A percentile compares a stretch with the other conserved stretches of the same genome.
These are phyloP conservation scores for Mrakiaceae sp. DNA, from an alignment of 1,284 basidiomycete species.

Conservation along the genomic window DNA sequence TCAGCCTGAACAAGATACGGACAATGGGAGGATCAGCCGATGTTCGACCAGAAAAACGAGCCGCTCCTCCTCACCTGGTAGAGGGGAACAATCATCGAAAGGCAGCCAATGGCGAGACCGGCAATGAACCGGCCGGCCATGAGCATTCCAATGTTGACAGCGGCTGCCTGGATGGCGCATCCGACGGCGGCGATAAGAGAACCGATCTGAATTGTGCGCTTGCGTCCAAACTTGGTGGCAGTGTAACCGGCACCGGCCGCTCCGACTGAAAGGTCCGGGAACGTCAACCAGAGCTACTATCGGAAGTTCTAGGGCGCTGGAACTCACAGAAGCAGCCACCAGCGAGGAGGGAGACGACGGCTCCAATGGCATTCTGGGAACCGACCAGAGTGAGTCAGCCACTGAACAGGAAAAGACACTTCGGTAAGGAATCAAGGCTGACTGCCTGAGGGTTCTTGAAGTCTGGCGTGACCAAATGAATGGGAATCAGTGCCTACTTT, in stretches of 20 bases:
- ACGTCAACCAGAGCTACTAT: no score
- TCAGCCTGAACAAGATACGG: slow-evolving; percentile 42
- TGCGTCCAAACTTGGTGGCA: slow-evolving; percentile 47
- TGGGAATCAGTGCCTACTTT: neutral
- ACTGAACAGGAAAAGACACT: neutral
- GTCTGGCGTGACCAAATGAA: slow-evolving; percentile 26
- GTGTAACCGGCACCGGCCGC: slow-evolving; percentile 22
- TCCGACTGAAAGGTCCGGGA: slow-evolving; percentile 2
- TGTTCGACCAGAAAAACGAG: neutral
- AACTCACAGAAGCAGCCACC: slow-evolving; percentile 31
- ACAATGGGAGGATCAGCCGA: neutral
- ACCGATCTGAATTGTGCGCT: slow-evolving; percentile 46
- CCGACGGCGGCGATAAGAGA: slow-evolving; percentile 29
- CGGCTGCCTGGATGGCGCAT: slow-evolving; percentile 51
- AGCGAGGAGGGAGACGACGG: slow-evolving; percentile 51
- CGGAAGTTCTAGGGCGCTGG: no score
- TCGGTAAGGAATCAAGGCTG: slow-evolving; percentile 29
- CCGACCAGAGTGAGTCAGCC: neutral
- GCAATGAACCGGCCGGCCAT: slow-evolving; percentile 52
- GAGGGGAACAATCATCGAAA: slow-evolving; percentile 48
- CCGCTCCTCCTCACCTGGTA: slow-evolving; percentile 21
- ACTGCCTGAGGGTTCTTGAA: slow-evolving; percentile 39
- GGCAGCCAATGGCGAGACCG: slow-evolving; percentile 47
- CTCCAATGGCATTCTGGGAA: slow-evolving; percentile 30
- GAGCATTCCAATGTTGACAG: slow-evolving; percentile 48